Evolutionary conservation across 495 filamentous ascomycete genomes (phyloP), one percentile per base, ranked within the genome.

Genomic region (Penicillium odoratum): DNA sequence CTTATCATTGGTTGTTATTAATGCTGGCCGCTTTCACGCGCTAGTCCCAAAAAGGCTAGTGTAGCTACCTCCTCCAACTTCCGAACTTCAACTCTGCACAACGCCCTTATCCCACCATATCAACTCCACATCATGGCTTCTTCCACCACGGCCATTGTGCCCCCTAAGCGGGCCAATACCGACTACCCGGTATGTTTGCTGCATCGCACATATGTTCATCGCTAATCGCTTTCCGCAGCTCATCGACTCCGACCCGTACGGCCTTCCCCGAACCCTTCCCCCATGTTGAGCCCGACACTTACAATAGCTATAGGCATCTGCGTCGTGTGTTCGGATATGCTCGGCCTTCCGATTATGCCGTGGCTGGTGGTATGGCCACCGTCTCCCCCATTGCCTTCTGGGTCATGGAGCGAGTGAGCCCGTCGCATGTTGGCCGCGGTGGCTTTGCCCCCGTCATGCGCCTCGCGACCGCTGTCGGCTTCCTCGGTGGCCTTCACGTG

Each of bases 231-330:
- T 61, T 58, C 65, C 50, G 56, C 67, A 98, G 93, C 88, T 97
- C 77, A 98, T 98, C 72, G 93, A 98, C 79, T 92, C 86, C 78
- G 93, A 98, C 77, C 93, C 93, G 93, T 98, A 91, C 72, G 88
- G 48, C 74, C 62, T 56, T 15, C 62, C 58, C 57, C 57, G 36
- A 53, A 56, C 28, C 29, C 26, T 33, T 31, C 33, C 55, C 29
- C 49, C 46, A 50, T 48, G 30, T 42, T n/a, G 38, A 56, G 48
- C 36, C 59, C 50, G 26, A 66, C 56, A 73, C 38, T 74, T 57
- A 60, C 52, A 36, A 30, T 53, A 21, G n/a, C 48, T 52, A 9
- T 64, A 98, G 95, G 61, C 93, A 98, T 73, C 85, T 98, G 76
- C 88, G 80, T 69, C 88, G 95, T 66, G 94, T 98, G 44, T 69